A percentile compares a stretch with the other conserved stretches of the same genome.
These are phyloP conservation scores for Sclerotinia nivalis DNA, from an alignment of 2,329 filamentous ascomycete genomes.

Conservation along the genomic window DNA sequence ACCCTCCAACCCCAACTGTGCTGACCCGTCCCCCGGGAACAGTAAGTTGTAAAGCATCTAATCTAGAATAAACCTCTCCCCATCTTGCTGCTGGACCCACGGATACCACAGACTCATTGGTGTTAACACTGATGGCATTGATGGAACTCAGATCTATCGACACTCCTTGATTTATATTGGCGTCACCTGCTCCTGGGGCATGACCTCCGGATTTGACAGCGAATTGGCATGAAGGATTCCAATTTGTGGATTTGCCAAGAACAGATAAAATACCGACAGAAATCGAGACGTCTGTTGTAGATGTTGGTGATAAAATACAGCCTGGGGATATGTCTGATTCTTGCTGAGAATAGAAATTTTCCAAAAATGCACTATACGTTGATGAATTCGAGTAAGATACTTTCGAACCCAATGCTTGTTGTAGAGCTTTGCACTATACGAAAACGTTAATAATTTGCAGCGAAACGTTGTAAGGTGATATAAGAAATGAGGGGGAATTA, in stretches of 20 bases:
- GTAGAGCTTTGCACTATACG: neutral
- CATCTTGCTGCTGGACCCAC: slow-evolving; percentile 2
- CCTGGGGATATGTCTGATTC: neutral
- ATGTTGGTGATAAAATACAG: slow-evolving; percentile 4
- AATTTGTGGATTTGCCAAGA: neutral
- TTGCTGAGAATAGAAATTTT: slow-evolving; percentile 4
- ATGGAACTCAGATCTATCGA: slow-evolving; percentile 9
- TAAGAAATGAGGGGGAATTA: neutral
- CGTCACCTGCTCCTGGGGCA: neutral
- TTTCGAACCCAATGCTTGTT: neutral
- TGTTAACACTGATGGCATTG: neutral
- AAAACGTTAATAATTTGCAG: neutral
- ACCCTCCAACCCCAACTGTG: slow-evolving; percentile 27
- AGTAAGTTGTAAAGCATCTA: slow-evolving; percentile 1
- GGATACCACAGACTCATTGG: neutral
- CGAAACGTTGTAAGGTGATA: neutral
- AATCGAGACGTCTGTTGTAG: neutral
- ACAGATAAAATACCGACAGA: neutral
- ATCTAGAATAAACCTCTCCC: slow-evolving; percentile 9
- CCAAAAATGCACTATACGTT: neutral
- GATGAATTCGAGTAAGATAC: neutral
- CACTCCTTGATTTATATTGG: slow-evolving; percentile 14
- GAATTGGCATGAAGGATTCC: slow-evolving; percentile 10
- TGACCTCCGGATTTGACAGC: slow-evolving; percentile 6
- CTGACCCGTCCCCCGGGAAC: slow-evolving; percentile 1